A percentile compares a stretch with the other conserved stretches of the same genome.
Conservation (phyloP, 1,139 yeast species). For the Pichia cactophila region DNA sequence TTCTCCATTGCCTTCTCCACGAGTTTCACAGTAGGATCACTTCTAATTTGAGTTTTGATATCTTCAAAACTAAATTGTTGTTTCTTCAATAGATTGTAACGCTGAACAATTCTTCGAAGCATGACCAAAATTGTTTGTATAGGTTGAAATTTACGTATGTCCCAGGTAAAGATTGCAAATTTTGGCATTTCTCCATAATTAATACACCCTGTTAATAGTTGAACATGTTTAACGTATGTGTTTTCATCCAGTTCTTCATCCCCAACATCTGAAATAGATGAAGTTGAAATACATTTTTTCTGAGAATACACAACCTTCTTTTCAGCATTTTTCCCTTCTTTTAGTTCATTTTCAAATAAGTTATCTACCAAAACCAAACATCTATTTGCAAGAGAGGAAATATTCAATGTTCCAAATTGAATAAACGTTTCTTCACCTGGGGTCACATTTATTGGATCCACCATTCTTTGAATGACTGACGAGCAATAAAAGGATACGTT, state of each 20-base stretch:
- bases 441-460: slow-evolving; percentile 14
- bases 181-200: slow-evolving; percentile 20
- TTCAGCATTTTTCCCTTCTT: slow-evolving; percentile 2
- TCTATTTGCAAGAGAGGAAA: slow-evolving; percentile 18
- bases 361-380: slow-evolving; percentile 16
- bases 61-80: neutral
- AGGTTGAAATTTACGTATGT: slow-evolving; percentile 22
- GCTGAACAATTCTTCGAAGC: slow-evolving; percentile 12
- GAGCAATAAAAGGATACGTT: slow-evolving; percentile 17
- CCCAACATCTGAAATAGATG: slow-evolving; percentile 15
- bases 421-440: slow-evolving; percentile 16
- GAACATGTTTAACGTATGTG: slow-evolving; percentile 15
- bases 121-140: slow-evolving; percentile 19
- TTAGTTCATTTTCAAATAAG: neutral
- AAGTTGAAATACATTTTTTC: slow-evolving; percentile 1
- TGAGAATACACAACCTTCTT: neutral
- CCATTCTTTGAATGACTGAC: slow-evolving; percentile 15
- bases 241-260: slow-evolving; percentile 5
- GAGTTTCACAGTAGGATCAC: slow-evolving; percentile 6
- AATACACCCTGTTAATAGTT: slow-evolving; percentile 14
- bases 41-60: neutral
- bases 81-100: slow-evolving; percentile 1
- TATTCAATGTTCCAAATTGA: slow-evolving; percentile 14
- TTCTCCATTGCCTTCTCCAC: slow-evolving; percentile 12
- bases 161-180: slow-evolving; percentile 19